Conservation (phyloP, 352 stramenopile species). For the Pelagophyceae sp. region DNA sequence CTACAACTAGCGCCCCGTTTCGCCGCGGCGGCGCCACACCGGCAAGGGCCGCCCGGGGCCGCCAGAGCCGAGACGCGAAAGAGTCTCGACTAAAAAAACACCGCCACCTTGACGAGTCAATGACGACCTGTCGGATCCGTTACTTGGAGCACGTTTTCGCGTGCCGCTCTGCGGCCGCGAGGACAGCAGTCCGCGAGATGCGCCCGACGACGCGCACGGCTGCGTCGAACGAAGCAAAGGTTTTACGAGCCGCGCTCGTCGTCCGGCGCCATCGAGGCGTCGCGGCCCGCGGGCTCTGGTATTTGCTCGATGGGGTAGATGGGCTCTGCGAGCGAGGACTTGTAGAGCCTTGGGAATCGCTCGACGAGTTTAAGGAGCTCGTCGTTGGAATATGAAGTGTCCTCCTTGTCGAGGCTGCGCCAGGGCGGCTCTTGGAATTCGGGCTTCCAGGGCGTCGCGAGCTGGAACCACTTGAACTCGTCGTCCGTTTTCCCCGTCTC, state of each 20-base stretch:
- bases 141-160: too few species aligned
- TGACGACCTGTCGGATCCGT: too few species aligned
- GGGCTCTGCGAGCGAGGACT: background rate
- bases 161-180: too few species aligned
- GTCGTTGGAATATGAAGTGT: background rate
- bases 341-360: background rate
- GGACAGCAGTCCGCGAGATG: too few species aligned
- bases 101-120: too few species aligned
- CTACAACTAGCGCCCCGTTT: background rate
- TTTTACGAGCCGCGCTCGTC: background rate
- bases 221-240: too few species aligned
- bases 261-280: background rate
- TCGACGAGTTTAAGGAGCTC: background rate
- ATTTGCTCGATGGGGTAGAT: background rate
- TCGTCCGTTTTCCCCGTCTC: slow-evolving; percentile 49
- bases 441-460: slow-evolving; percentile 5
- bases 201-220: too few species aligned
- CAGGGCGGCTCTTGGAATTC: background rate
- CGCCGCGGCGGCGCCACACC: too few species aligned
- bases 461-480: background rate
- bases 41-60: too few species aligned
- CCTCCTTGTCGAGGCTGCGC: background rate
- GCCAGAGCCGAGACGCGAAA: too few species aligned
- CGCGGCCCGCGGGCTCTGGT: too few species aligned
- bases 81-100: too few species aligned